Evolutionary conservation across 148 eudicot species (phyloP).

Genomic region (Silene conica): DNA sequence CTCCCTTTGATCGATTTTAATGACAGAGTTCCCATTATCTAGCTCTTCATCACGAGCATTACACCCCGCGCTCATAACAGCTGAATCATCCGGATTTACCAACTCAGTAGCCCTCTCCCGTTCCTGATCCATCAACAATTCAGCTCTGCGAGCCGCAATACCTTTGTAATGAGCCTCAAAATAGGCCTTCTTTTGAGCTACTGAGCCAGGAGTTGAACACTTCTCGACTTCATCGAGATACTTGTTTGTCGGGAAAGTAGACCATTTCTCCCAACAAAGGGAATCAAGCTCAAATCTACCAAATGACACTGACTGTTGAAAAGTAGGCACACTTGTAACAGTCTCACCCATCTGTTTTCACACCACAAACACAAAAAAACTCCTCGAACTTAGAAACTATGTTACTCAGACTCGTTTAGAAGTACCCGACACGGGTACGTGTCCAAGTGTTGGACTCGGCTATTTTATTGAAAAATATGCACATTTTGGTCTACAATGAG

Average conservation of each 20-base stretch:
- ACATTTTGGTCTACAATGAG: too few relatives aligned
- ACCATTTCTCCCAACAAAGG: constrained; percentile 98
- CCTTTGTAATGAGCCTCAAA: constrained; percentile 93
- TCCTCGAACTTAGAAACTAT: constrained; percentile 21
- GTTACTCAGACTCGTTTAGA: too few relatives aligned
- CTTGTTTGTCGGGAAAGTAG: constrained; percentile 83
- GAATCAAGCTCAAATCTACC: constrained; percentile 87
- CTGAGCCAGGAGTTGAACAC: constrained; percentile 90
- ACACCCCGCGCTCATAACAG: constrained; percentile 4
- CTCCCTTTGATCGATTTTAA: constrained; percentile 13
- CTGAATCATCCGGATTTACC: constrained; percentile 20
- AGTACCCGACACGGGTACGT: too few relatives aligned
- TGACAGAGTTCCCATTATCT: constrained; percentile 13
- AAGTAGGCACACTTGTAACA: constrained; percentile 22
- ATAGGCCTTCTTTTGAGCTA: constrained; percentile 92
- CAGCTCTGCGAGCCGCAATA: constrained; percentile 75
- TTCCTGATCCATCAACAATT: constrained; percentile 49
- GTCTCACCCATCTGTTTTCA: constrained; percentile 72
- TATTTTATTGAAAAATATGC: too few relatives aligned
- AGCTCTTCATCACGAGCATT: constrained; percentile 16
- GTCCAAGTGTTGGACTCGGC: too few relatives aligned
- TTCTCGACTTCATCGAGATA: constrained; percentile 91
- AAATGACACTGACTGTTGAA: constrained; percentile 79
- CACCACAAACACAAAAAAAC: constrained; percentile 23
- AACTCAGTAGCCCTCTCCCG: constrained; percentile 27